These are phyloP conservation scores for Colletotrichum tabaci DNA, from an alignment of 2,329 filamentous ascomycete genomes.

Conservation along the genomic window DNA sequence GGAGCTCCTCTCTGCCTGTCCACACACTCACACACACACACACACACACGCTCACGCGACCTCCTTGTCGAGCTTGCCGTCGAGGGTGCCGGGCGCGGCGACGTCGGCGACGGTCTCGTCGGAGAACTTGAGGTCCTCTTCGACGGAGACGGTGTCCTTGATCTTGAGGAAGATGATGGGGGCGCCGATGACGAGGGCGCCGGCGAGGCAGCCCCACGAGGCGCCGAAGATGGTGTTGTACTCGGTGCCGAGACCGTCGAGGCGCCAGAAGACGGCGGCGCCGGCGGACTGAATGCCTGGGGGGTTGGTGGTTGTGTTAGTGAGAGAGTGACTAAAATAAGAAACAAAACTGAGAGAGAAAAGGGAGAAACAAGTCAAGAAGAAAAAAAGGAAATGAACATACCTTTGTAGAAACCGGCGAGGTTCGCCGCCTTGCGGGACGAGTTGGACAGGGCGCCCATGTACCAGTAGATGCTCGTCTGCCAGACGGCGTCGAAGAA, in stretches of 20 bases:
- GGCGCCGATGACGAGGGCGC: constrained; percentile 81
- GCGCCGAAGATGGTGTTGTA: constrained; percentile 81
- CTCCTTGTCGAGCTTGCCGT: constrained; percentile 23
- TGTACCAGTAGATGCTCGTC: constrained; percentile 94
- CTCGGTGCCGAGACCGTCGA: constrained; percentile 74
- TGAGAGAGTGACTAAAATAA: no score
- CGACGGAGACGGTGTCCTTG: constrained; percentile 83
- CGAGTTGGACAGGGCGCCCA: constrained; percentile 94
- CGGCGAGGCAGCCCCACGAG: constrained; percentile 82
- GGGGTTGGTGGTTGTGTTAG: no score
- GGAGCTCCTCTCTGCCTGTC: neutral
- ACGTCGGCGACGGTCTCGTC: constrained; percentile 87
- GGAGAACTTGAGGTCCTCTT: constrained; percentile 87
- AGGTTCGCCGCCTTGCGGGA: constrained; percentile 93
- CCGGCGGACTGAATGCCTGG: constrained; percentile 85
- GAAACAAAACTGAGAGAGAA: no score
- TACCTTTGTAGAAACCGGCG: constrained; percentile 85
- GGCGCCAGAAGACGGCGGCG: constrained; percentile 80
- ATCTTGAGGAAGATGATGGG: constrained; percentile 87
- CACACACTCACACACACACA: no score
- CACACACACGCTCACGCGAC: constrained; percentile 5
- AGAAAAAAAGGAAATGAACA: constrained; percentile 27
- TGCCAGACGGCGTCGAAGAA: constrained; percentile 94
- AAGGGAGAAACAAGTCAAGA: no score
- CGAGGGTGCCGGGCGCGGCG: constrained; percentile 47